A percentile compares a stretch with the other conserved stretches of the same genome.
Conservation (phyloP, 306 rosid species). For the Biancaea sappan region DNA sequence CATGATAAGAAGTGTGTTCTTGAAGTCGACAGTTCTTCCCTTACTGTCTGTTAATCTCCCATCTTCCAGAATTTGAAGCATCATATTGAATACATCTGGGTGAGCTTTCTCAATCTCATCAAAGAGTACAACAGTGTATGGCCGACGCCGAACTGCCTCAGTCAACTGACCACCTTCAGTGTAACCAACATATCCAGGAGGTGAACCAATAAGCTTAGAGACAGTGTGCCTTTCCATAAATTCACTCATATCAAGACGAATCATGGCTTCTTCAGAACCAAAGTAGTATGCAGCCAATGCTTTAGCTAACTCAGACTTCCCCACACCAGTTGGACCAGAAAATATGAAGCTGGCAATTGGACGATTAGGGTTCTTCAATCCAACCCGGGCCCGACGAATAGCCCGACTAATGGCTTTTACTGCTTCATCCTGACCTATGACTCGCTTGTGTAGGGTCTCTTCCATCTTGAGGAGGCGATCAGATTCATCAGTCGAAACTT, state of each 20-base stretch:
- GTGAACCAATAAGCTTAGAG: slow-evolving; percentile 93
- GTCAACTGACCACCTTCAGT: slow-evolving; percentile 97
- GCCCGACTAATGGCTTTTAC: slow-evolving; percentile 95
- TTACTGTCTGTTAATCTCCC: slow-evolving; percentile 95
- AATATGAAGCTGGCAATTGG: slow-evolving; percentile 97
- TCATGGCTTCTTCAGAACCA: slow-evolving; percentile 98
- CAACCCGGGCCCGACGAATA: slow-evolving; percentile 93
- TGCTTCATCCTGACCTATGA: slow-evolving; percentile 94
- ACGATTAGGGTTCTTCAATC: slow-evolving; percentile 90
- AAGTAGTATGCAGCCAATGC: slow-evolving; percentile 91
- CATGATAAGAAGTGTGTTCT: slow-evolving; percentile 94
- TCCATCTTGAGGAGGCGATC: slow-evolving; percentile 99
- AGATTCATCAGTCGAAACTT: slow-evolving; percentile 91
- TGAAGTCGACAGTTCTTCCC: slow-evolving; percentile 96
- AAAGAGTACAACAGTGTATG: slow-evolving; percentile 89
- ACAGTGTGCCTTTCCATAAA: slow-evolving; percentile 97
- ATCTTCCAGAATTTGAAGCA: slow-evolving; percentile 97
- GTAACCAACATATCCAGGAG: slow-evolving; percentile 97
- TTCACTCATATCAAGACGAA: slow-evolving; percentile 97
- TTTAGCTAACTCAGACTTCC: slow-evolving; percentile 93
- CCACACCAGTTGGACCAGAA: slow-evolving; percentile 99
- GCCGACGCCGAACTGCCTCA: slow-evolving; percentile 96
- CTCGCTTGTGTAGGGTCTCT: slow-evolving; percentile 84
- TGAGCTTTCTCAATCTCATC: slow-evolving; percentile 99
- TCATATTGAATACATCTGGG: slow-evolving; percentile 96